Conservation (phyloP, 352 stramenopile genomes). For the Blastocystis sp. region DNA sequence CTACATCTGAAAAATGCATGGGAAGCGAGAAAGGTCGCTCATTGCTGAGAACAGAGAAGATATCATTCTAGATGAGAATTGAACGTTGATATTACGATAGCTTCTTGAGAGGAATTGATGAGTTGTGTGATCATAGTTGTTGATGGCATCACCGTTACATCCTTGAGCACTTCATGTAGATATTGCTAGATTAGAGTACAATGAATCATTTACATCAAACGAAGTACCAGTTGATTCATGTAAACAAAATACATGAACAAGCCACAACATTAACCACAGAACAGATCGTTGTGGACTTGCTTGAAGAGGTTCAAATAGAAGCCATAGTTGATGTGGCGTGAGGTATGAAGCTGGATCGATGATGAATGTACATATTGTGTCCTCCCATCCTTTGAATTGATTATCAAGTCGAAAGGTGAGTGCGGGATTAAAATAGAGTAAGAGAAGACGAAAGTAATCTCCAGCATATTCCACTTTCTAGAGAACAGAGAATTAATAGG, state of each 20-base stretch:
- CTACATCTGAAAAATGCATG: constrained; percentile 26
- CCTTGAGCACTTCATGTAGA: neutral
- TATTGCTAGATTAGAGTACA: neutral
- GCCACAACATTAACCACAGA: constrained; percentile 7
- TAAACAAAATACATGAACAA: neutral
- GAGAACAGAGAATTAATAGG: neutral
- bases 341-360: constrained; percentile 8
- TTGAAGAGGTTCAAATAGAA: constrained; percentile 25
- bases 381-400: constrained; percentile 10
- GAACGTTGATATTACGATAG: neutral
- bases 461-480: constrained; percentile 31
- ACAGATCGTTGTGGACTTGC: neutral
- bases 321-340: neutral
- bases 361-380: constrained; percentile 7
- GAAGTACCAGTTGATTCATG: neutral
- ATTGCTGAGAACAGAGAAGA: neutral
- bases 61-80: neutral
- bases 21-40: neutral
- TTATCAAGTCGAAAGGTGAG: constrained; percentile 21
- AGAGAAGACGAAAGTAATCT: constrained; percentile 50
- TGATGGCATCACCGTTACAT: neutral
- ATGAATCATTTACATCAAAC: constrained; percentile 2
- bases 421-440: constrained; percentile 44
- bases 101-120: neutral
- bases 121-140: neutral